These are phyloP conservation scores for Populus tremula DNA, from an alignment of 345 rosid species.

Conservation along the genomic window DNA sequence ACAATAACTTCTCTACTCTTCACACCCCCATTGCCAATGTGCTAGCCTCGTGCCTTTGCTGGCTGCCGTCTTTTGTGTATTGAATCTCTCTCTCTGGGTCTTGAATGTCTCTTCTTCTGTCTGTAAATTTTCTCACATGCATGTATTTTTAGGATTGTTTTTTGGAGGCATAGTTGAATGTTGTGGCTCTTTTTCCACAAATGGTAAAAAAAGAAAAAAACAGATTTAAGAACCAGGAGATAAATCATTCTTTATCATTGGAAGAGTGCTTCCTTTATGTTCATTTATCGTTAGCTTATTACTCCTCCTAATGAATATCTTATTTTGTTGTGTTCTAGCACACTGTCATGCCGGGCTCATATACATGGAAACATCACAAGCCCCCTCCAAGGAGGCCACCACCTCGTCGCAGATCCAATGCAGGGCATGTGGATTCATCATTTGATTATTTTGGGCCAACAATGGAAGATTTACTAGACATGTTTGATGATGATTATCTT, in stretches of 20 bases:
- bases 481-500: slow-evolving; percentile 37
- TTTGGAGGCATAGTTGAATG: background rate
- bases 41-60: no score
- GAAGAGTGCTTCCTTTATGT: background rate
- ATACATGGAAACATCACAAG: slow-evolving; percentile 61
- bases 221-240: background rate
- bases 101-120: no score
- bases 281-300: background rate
- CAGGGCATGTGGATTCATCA: slow-evolving; percentile 35
- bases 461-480: slow-evolving; percentile 44
- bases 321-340: slow-evolving; percentile 60
- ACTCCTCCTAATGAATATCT: slow-evolving; percentile 33
- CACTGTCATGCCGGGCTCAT: slow-evolving; percentile 72
- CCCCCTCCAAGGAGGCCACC: slow-evolving; percentile 60
- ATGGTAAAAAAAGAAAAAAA: no score
- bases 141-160: background rate
- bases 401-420: slow-evolving; percentile 28
- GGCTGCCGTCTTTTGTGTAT: no score
- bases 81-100: no score
- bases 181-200: background rate
- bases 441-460: slow-evolving; percentile 45
- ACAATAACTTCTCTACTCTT: no score
- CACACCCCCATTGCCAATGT: no score
- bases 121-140: no score
- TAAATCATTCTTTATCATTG: background rate